Percentiles rank a stretch among this genome's conserved stretches.
Conservation (phyloP, 768 basidiomycete genomes). For the Tylopilus felleus region DNA sequence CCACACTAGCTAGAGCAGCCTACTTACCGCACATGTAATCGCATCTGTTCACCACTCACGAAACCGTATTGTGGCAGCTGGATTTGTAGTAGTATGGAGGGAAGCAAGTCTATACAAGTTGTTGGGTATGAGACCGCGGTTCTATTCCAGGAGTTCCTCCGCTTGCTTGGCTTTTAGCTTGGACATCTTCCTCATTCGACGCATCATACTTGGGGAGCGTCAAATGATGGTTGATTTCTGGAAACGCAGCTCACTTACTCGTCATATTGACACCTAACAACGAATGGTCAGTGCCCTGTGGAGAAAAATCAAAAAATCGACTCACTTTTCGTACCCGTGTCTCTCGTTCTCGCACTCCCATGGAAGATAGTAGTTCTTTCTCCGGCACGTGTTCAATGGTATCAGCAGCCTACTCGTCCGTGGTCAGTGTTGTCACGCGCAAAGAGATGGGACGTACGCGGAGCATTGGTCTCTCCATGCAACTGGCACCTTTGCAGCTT, state of each 20-base stretch:
- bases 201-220: slow-evolving; percentile 59
- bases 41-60: slow-evolving; percentile 15
- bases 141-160: slow-evolving; percentile 37
- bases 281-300: slow-evolving; percentile 4
- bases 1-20: not conserved
- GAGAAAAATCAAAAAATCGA: not conserved
- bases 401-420: slow-evolving; percentile 61
- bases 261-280: slow-evolving; percentile 83
- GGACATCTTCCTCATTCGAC: slow-evolving; percentile 81
- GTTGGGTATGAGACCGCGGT: slow-evolving; percentile 13
- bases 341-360: slow-evolving; percentile 93
- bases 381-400: slow-evolving; percentile 84
- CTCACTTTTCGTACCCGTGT: slow-evolving; percentile 82
- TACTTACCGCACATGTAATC: slow-evolving; percentile 13
- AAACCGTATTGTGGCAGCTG: not conserved
- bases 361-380: slow-evolving; percentile 72
- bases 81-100: not conserved
- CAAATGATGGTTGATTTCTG: not conserved
- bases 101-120: slow-evolving; percentile 11
- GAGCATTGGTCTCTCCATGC: slow-evolving; percentile 91
- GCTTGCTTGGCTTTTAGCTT: slow-evolving; percentile 58
- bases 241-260: slow-evolving; percentile 57
- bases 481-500: slow-evolving; percentile 68
- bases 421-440: not conserved
- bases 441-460: slow-evolving; percentile 55